Evolutionary conservation across 768 basidiomycete species (phyloP).

Genomic region (Hericium erinaceus): DNA sequence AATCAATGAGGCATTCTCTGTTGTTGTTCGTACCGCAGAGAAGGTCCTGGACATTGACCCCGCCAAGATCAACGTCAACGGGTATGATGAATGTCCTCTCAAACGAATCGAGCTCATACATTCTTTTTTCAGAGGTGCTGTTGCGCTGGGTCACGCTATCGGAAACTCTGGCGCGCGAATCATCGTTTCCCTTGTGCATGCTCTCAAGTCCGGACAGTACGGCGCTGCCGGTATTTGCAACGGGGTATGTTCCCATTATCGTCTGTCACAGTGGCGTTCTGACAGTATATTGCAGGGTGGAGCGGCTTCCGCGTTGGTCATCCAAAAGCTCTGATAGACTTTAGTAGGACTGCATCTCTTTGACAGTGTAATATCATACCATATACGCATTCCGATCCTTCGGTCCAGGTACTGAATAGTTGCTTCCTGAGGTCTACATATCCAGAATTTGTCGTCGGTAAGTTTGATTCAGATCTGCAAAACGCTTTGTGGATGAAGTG

Average conservation of each 20-base stretch:
- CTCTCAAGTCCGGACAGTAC: slow-evolving; percentile 87
- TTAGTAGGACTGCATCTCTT: background rate
- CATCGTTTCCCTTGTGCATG: slow-evolving; percentile 85
- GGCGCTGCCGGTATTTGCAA: slow-evolving; percentile 97
- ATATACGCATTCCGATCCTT: no score
- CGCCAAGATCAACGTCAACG: slow-evolving; percentile 83
- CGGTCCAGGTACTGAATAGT: no score
- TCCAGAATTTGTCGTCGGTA: no score
- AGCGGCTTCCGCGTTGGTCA: slow-evolving; percentile 83
- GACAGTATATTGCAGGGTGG: slow-evolving; percentile 50
- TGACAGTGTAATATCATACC: background rate
- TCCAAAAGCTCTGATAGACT: slow-evolving; percentile 60
- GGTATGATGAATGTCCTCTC: slow-evolving; percentile 36
- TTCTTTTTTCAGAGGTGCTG: slow-evolving; percentile 66
- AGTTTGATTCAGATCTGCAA: no score
- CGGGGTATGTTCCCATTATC: slow-evolving; percentile 53
- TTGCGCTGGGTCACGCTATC: slow-evolving; percentile 92
- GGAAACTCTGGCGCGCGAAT: slow-evolving; percentile 95
- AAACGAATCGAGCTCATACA: background rate
- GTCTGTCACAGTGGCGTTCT: slow-evolving; percentile 1
- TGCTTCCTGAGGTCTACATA: no score
- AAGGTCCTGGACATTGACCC: slow-evolving; percentile 79
- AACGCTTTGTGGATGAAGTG: no score
- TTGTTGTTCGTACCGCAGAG: slow-evolving; percentile 85
- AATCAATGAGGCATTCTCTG: slow-evolving; percentile 97